Percentiles rank a stretch among this genome's conserved stretches.
Evolutionary conservation across 2,329 filamentous ascomycete genomes (phyloP).

Genomic region (Aspergillus proliferans): DNA sequence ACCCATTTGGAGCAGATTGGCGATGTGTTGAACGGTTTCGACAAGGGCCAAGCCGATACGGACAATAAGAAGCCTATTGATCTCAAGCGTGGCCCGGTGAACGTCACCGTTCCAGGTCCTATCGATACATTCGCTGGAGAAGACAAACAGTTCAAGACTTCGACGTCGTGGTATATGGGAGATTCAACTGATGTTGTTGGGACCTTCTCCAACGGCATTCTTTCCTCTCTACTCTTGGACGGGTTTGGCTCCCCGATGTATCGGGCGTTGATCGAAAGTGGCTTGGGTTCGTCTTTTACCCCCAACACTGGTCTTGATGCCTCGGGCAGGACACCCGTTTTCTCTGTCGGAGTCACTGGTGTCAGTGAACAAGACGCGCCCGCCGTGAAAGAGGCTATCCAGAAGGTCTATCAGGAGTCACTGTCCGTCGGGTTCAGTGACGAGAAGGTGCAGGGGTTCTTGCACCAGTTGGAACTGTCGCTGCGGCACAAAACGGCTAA

Average conservation of each 20-base stretch:
- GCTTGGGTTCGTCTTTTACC: conserved; percentile 86
- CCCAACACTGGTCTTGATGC: conserved; percentile 90
- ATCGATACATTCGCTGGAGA: conserved; percentile 78
- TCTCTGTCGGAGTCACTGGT: conserved; percentile 87
- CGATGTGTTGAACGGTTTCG: conserved; percentile 66
- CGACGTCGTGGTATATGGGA: conserved; percentile 84
- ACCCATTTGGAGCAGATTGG: conserved; percentile 77
- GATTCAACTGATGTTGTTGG: conserved; percentile 77
- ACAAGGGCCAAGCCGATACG: conserved; percentile 61
- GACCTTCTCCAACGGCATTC: conserved; percentile 75
- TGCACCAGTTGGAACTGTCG: conserved; percentile 89
- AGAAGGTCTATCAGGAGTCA: conserved; percentile 64
- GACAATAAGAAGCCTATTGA: conserved; percentile 71
- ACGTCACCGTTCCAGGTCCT: conserved; percentile 70
- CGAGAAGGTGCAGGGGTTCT: conserved; percentile 84
- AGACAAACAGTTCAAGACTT: conserved; percentile 88
- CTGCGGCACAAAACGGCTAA: conserved; percentile 95
- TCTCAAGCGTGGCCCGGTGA: conserved; percentile 59
- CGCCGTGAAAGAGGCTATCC: conserved; percentile 68
- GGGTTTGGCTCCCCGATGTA: conserved; percentile 95
- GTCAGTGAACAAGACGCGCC: conserved; percentile 73
- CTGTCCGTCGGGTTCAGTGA: conserved; percentile 75
- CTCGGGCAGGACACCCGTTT: conserved; percentile 69
- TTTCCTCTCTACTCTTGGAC: conserved; percentile 80
- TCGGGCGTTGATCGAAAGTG: conserved; percentile 77